Evolutionary conservation across 75 land plant species (phyloP).

Genomic region (Azolla pinnata): DNA sequence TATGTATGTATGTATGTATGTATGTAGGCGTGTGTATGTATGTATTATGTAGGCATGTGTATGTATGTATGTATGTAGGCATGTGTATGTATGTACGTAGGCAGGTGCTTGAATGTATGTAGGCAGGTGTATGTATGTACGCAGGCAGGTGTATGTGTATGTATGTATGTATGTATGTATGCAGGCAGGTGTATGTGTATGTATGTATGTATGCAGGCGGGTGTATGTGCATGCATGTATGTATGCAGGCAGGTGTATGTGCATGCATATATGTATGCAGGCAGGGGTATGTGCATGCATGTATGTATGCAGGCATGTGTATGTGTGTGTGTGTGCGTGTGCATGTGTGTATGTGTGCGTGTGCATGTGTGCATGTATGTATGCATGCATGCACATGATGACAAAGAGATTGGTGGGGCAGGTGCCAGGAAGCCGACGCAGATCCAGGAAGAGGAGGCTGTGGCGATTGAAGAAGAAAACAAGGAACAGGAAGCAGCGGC

Average conservation of each 20-base stretch:
- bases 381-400: background rate
- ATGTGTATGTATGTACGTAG: background rate
- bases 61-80: background rate
- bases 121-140: background rate
- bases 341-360: background rate
- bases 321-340: background rate
- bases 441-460: too few species aligned
- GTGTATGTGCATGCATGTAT: background rate
- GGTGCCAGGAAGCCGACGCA: too few species aligned
- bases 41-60: background rate
- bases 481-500: too few species aligned
- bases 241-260: background rate
- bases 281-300: background rate
- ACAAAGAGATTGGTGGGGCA: too few species aligned
- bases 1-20: background rate
- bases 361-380: constrained; percentile 1
- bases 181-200: background rate
- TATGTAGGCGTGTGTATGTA: background rate
- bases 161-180: background rate
- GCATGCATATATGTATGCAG: background rate
- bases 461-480: too few species aligned
- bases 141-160: background rate
- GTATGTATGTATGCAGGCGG: background rate
- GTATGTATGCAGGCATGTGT: background rate
- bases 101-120: background rate